Evolutionary conservation across 1,139 yeast species (phyloP), one percentile per base, ranked within the genome.

Genomic region (Lodderomyces parapsilosis): DNA sequence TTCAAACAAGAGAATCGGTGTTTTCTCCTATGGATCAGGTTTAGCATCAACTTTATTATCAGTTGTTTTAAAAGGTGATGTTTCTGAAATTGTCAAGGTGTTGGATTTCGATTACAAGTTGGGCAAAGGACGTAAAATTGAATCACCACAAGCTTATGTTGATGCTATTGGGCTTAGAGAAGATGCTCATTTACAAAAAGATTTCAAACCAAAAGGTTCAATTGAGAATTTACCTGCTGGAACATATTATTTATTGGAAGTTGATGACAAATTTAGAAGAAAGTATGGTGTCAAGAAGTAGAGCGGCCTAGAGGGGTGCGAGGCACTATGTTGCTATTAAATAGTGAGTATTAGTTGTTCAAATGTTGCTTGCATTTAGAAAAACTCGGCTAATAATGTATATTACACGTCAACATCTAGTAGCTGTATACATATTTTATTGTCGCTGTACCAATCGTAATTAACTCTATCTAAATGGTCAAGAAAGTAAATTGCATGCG

Each of bases 11-110:
- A 83, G 97, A 67, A 75, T 94, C 59, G 95, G 96, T 58, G 65
- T 91, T 55, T 94, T 91, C 75, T 93, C 99, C 20, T 94, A 94
- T 68, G 99, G 99, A 53, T 93, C 99, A 23, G 99, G 99, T 59
- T 80, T 93, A 52, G 99, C 99, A 40, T 80, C 99, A 19, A 82
- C 96, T 38, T 75, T 94, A 68, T 86, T 81, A 71, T 85, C 96
- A 28, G 81, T 83, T 52, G 80, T 74, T 49, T 87, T 94, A 50
- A 79, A 76, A 55, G 96, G 95, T 48, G 99, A 93, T 66, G 74
- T 93, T 52, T 71, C 86, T 34, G 52, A 76, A 46, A 85, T 94
- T 55, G 79, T 80, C 55, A 68, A 79, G 56, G 76, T 71, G 49
- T 79, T 91, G 60, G 76, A 86, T 65, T 71, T 93, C 51, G 84